Base-by-base conservation (phyloP, 1,284 basidiomycete genomes). In the Testicularia cyperi region DNA sequence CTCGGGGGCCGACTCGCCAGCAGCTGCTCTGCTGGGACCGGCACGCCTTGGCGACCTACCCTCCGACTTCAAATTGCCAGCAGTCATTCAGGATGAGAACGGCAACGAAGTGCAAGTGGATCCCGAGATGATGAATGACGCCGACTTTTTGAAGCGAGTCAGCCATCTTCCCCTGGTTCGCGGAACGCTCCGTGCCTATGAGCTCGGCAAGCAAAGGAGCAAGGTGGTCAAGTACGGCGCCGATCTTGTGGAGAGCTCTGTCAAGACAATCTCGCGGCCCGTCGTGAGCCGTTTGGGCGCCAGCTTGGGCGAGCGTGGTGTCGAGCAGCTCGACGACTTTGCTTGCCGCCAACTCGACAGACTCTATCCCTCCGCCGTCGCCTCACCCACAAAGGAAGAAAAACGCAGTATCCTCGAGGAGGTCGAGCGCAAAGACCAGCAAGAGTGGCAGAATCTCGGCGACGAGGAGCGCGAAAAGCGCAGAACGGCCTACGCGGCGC, bases 191-290 rank as follows among this genome's bases (percentile, higher is more conserved):
- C 79, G 84, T 18, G 85, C 83, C 6, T 89, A 89, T 70, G 86
- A 88, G 71, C 82, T 86, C 32, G 84, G 84, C 36, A 89, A 88
- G 77, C 85, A 85, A 18, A 85, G 83, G 54, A 88, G 86, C 24
- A 80, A 85, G 33, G 85, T 89, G 22, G 87, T 90, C 68, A 88
- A 88, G 88, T 90, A 90, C 72, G 88, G 89, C 44, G 89, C 87
- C 16, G 87, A 87, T 74, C 86, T 91, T 80, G 84, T 92, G 79
- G 90, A 91, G 77, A 88, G 85, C 3, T 86, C 86, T 30, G 84
- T 92, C 42, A 88, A 86, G 75, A 82, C 86, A 22, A 85, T 92
- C 39, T 90, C 88, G 10, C 81, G 84, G 8, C 89, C 90, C n/a
- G 88, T 91, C 37, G 87, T 90, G 47, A 84, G 87, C 56, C 83